phyloP scores from a whole-genome alignment of 805 yeast species.

The Saturnispora saitoi region DNA sequence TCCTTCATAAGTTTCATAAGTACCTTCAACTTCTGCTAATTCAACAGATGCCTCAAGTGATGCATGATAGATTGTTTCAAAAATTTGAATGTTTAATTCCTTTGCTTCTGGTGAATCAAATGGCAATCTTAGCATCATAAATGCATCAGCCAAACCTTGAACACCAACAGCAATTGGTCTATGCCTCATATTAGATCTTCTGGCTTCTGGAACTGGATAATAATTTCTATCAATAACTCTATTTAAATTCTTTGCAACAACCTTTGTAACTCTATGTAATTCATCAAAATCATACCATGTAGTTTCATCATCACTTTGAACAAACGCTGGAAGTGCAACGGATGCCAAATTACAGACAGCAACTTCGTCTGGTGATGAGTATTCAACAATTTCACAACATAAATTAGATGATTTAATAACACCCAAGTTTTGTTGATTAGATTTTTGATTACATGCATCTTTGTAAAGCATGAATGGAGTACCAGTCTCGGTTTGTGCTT shows the following conservation, averaged over 20 bases:
- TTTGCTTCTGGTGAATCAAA: constrained; percentile 51
- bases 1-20: constrained; percentile 43
- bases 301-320: constrained; percentile 34
- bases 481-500: constrained; percentile 59
- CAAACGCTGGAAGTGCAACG: constrained; percentile 49
- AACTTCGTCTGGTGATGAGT: constrained; percentile 48
- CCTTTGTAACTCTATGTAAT: constrained; percentile 47
- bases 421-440: constrained; percentile 55
- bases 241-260: constrained; percentile 47
- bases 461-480: constrained; percentile 58
- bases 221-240: constrained; percentile 47
- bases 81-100: constrained; percentile 48
- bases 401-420: constrained; percentile 51
- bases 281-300: constrained; percentile 47
- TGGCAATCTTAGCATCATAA: constrained; percentile 47
- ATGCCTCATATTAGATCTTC: constrained; percentile 44
- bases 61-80: constrained; percentile 54
- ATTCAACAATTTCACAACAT: constrained; percentile 58
- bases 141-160: constrained; percentile 54
- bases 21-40: constrained; percentile 43
- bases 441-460: constrained; percentile 51
- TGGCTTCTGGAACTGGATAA: constrained; percentile 50
- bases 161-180: constrained; percentile 60
- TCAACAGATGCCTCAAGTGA: constrained; percentile 50
- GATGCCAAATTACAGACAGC: constrained; percentile 59